Evolutionary conservation across 2,329 filamentous ascomycete species (phyloP).

Genomic region (Ophiocordyceps camponoti-leonardi): DNA sequence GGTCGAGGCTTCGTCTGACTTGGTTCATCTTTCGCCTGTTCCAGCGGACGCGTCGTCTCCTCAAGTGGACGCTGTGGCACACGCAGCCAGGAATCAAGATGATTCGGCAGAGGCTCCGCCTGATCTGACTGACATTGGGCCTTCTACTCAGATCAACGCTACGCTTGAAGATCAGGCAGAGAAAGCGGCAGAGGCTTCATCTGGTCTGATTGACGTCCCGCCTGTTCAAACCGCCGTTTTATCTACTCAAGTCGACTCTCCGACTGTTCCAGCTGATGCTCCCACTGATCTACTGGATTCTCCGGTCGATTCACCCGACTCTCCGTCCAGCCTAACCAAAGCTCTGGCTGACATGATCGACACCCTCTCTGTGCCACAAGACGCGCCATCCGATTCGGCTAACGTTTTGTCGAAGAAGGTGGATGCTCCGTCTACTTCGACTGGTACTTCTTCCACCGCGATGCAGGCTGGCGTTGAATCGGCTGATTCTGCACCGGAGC

Average conservation of each 20-base stretch:
- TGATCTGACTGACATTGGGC: not conserved
- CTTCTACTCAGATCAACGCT: not conserved
- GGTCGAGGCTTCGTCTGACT: not conserved
- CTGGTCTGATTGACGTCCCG: not conserved
- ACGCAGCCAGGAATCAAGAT: no score
- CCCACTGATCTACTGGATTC: not conserved
- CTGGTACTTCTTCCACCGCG: not conserved
- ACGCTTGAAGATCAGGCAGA: no score
- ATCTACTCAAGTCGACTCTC: not conserved
- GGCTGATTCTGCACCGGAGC: not conserved
- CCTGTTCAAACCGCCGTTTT: not conserved
- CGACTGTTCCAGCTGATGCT: not conserved
- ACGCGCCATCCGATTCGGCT: not conserved
- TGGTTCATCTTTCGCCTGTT: not conserved
- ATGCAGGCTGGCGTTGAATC: not conserved
- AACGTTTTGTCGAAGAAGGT: not conserved
- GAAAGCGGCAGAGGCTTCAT: not conserved
- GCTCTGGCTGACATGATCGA: not conserved
- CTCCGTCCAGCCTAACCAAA: not conserved
- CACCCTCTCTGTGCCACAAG: not conserved
- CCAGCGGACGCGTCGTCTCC: not conserved
- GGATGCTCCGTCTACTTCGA: not conserved
- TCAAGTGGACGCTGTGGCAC: not conserved
- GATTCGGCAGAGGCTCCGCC: not conserved
- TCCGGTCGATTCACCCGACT: not conserved